Evolutionary conservation across 495 filamentous ascomycete genomes (phyloP), one percentile per base, ranked within the genome.

Genomic region (Lepraria neglecta): DNA sequence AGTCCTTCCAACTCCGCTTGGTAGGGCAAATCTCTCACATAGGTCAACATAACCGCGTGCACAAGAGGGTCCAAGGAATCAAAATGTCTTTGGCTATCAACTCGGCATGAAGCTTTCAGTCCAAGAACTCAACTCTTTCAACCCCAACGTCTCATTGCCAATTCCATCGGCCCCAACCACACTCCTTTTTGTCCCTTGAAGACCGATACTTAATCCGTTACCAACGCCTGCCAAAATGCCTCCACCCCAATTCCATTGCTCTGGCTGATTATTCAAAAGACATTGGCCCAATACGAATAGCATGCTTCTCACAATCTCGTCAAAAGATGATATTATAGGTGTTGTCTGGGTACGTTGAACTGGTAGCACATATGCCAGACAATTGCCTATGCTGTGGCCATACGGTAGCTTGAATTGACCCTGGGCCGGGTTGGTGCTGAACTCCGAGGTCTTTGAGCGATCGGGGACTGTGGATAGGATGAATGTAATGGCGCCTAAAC

Each of bases 211-310:
- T 9, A 52, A 52, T 1, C 48, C 48, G 2, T 19, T 52, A n/a
- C 30, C 17, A 3, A 30, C 4, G 30, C 48, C 48, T 30, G 24
- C 48, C 48, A 6, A 3, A 33, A 11, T 21, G 15, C 5, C n/a
- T 17, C 48, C 48, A 17, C 48, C 48, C 48, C 48, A 52, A 30
- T 52, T 52, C 14, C 14, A 14, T 30, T 14, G 24, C 48, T 52
- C 48, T 33, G 48, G 27, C 27, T 33, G 27, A 21, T 52, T 52
- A 21, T 52, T 52, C 48, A 52, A 30, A 12, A 52, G 48, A 52
- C 48, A 52, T 7, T 27, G 27, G 27, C 48, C 48, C 30, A 52
- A 9, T 14, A 52, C 3, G 5, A 30, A 52, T 1, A 52, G 27
- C 27, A 52, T 17, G 14, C 6, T 30, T 6, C 48, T 15, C 12